A percentile compares a stretch with the other conserved stretches of the same genome.
Conservation (phyloP, 1,284 basidiomycete genomes). For the Ceratobasidium sp. region DNA sequence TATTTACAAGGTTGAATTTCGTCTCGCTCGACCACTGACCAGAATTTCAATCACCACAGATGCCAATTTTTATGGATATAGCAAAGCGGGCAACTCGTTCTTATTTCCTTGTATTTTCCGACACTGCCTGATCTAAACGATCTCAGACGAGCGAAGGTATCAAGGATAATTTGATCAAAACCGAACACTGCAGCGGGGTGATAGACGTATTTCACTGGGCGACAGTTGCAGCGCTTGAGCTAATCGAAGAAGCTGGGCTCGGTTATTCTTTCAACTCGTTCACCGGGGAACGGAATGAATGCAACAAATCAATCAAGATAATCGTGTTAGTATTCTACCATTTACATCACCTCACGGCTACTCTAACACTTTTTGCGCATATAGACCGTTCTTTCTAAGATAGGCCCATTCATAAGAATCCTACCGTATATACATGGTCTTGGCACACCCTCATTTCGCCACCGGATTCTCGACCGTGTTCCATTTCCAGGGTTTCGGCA, state of each 20-base stretch:
- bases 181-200: conserved; percentile 45
- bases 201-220: conserved; percentile 60
- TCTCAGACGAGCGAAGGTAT: conserved; percentile 4
- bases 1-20: too few species aligned
- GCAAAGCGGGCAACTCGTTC: conserved; percentile 52
- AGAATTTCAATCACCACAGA: conserved; percentile 45
- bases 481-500: conserved; percentile 55
- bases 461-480: conserved; percentile 55
- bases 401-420: background rate
- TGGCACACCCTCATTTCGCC: conserved; percentile 52
- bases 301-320: conserved; percentile 56
- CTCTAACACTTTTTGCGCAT: conserved; percentile 55
- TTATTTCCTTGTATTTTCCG: conserved; percentile 44
- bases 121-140: conserved; percentile 45
- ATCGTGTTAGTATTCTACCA: conserved; percentile 46
- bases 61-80: conserved; percentile 57
- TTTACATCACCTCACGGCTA: conserved; percentile 51
- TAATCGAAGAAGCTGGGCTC: conserved; percentile 57
- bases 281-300: conserved; percentile 55
- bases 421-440: background rate
- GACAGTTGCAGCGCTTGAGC: conserved; percentile 59
- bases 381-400: background rate
- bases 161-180: conserved; percentile 37
- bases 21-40: too few species aligned
- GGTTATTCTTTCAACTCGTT: conserved; percentile 62